Evolutionary conservation across 1,284 basidiomycete genomes (phyloP).

Genomic region (Tilletia indica): DNA sequence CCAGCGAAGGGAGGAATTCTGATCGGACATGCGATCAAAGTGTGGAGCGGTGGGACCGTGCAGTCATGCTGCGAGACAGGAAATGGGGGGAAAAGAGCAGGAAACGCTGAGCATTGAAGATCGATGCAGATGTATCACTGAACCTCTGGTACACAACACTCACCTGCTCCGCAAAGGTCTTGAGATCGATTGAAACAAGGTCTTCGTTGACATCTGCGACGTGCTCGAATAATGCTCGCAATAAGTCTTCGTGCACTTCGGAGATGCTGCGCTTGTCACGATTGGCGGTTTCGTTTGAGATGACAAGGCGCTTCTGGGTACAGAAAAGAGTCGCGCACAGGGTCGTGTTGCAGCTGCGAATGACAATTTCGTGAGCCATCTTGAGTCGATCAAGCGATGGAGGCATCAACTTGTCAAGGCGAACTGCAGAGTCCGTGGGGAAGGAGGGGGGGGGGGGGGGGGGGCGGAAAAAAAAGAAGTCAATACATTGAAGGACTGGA

Average conservation of each 20-base stretch:
- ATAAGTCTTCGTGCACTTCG: neutral
- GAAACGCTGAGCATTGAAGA: neutral
- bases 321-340: neutral
- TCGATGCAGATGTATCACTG: too few relatives aligned
- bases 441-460: too few relatives aligned
- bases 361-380: neutral
- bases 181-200: neutral
- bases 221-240: neutral
- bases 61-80: neutral
- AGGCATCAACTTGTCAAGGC: neutral
- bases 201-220: neutral
- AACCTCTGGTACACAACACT: too few relatives aligned
- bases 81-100: neutral
- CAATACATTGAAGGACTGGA: neutral
- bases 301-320: neutral
- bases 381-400: neutral
- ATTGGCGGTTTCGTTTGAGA: neutral
- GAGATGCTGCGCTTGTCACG: neutral
- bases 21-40: neutral
- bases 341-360: neutral
- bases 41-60: neutral
- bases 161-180: neutral
- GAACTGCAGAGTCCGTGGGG: neutral
- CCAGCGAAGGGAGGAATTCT: neutral
- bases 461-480: neutral